Percentiles rank a stretch among this genome's conserved stretches.
phyloP scores from a whole-genome alignment of 2,329 filamentous ascomycete genomes.

The Intubia oerlemansii region DNA sequence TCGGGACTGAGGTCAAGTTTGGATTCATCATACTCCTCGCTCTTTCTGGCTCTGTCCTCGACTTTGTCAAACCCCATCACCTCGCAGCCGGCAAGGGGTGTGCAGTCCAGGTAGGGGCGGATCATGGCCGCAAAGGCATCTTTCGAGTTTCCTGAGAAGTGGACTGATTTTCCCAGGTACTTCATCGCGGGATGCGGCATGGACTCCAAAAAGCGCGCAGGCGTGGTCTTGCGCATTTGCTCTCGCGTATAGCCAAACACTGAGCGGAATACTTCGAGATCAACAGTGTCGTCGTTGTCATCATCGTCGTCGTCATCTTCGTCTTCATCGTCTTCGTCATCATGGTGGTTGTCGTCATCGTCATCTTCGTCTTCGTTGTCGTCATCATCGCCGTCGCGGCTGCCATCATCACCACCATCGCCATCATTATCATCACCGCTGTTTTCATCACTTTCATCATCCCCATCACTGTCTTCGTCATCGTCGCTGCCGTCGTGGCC shows the following conservation, averaged over 20 bases:
- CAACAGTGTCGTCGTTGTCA: neutral
- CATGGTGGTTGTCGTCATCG: neutral
- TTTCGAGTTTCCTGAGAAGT: neutral
- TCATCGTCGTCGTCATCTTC: neutral
- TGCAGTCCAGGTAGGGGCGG: conserved; percentile 4
- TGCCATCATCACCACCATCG: neutral
- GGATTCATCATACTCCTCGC: neutral
- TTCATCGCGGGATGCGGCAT: too few relatives aligned
- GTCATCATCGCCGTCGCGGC: neutral
- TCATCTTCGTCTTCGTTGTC: neutral
- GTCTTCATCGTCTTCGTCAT: neutral
- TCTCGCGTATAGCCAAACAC: too few relatives aligned
- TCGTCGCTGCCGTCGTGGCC: too few relatives aligned
- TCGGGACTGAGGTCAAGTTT: neutral
- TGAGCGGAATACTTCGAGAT: too few relatives aligned
- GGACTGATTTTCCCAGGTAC: neutral
- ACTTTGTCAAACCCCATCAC: neutral
- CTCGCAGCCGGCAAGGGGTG: neutral
- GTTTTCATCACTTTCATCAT: too few relatives aligned
- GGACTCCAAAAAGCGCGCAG: too few relatives aligned
- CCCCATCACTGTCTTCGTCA: too few relatives aligned
- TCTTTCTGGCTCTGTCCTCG: neutral
- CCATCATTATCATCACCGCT: neutral
- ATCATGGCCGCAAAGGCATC: conserved; percentile 1
- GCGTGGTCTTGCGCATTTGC: too few relatives aligned